phyloP scores from a whole-genome alignment of 345 rosid species.

The Iberis pinnata region DNA sequence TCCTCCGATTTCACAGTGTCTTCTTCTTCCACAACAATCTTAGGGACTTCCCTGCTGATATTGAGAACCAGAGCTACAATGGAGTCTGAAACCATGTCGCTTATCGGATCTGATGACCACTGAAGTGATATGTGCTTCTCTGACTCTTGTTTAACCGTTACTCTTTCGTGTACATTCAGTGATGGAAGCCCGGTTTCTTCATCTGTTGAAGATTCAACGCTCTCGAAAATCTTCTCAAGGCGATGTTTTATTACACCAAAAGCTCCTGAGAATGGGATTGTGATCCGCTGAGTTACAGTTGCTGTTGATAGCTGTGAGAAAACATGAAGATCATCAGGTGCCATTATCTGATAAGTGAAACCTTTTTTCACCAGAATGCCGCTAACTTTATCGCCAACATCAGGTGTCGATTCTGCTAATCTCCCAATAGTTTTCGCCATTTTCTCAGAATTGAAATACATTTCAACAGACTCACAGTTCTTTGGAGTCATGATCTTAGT shows the following conservation, averaged over 20 bases:
- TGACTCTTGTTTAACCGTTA: constrained; percentile 72
- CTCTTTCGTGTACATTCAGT: constrained; percentile 59
- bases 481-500: constrained; percentile 75
- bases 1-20: constrained; percentile 53
- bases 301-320: constrained; percentile 93
- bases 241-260: constrained; percentile 75
- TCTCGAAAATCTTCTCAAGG: constrained; percentile 77
- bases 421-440: constrained; percentile 90
- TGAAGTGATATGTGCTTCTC: constrained; percentile 78
- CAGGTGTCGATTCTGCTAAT: constrained; percentile 77
- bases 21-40: constrained; percentile 49
- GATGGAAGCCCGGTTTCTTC: constrained; percentile 65
- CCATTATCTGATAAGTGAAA: constrained; percentile 94
- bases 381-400: constrained; percentile 65
- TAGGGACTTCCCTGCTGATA: constrained; percentile 69
- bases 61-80: constrained; percentile 75
- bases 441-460: constrained; percentile 79
- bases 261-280: constrained; percentile 69
- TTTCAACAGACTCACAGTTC: constrained; percentile 84
- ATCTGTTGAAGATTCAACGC: constrained; percentile 63
- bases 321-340: constrained; percentile 88
- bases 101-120: constrained; percentile 80
- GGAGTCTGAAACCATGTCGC: constrained; percentile 94
- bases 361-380: constrained; percentile 89
- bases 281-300: constrained; percentile 68